Evolutionary conservation across 768 basidiomycete genomes (phyloP), one percentile per base, ranked within the genome.

Genomic region (Lyophyllum decastes): DNA sequence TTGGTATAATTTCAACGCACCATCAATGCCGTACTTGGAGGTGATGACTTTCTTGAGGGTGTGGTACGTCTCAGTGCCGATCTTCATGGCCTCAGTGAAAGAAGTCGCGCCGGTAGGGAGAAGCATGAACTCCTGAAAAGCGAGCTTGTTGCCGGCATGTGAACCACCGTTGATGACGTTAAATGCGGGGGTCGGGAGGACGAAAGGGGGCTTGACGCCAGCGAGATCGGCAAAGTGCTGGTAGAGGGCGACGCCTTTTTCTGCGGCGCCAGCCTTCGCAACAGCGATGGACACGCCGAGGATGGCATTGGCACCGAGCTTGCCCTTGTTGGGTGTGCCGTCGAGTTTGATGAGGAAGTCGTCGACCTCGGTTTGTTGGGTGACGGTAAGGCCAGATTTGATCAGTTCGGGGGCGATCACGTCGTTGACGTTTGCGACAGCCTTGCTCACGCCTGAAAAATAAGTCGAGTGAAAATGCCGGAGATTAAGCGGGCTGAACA

Each of bases 51-150:
- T 97, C 85, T 99, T 99, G 71, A 98, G 82, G 63, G 90, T 91
- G 82, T 97, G 95, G 80, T 97, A 97, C 22, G 93, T 95, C 79
- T 99, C 97, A 10, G 95, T 91, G 60, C 97, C 97, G 59, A 96
- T 95, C 80, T 98, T 96, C 88, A 99, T 89, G 57, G 97, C 95
- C 82, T 99, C 95, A 30, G 92, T 87, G 84, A 98, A 99, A 58
- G 83, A 83, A 17, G 81, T 66, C 51, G 97, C 97, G 52, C 95
- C 96, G 60, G 94, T 95, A 61, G 97, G 96, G 61, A 98, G 84
- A 66, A 99, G 84, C 97, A 99, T 98, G 83, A 99, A 99, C 78
- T 99, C 97, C 78, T 99, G 97, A 92, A 98, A 99, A 38, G 97
- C 97, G 62, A 99, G 91, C 78, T 96, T 95, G 85, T 99, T 99